Evolutionary conservation across 2,329 filamentous ascomycete genomes (phyloP).

Genomic region (Aspergillus nomiae): DNA sequence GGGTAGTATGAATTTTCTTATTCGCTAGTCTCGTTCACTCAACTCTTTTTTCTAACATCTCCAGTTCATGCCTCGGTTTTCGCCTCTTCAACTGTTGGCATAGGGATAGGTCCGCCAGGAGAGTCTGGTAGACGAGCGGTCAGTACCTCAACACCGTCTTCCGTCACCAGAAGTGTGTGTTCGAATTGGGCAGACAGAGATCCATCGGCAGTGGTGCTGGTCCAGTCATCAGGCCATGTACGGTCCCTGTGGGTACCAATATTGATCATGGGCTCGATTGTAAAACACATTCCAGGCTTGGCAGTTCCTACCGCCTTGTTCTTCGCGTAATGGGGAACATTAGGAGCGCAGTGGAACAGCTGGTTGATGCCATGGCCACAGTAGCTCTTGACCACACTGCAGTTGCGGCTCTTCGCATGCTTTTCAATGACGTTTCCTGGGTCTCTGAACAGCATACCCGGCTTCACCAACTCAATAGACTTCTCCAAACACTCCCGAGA

Average conservation of each 20-base stretch:
- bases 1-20: background rate
- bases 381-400: slow-evolving; percentile 92
- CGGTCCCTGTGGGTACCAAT: slow-evolving; percentile 87
- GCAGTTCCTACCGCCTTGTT: slow-evolving; percentile 96
- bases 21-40: background rate
- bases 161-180: slow-evolving; percentile 81
- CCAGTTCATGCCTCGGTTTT: slow-evolving; percentile 24
- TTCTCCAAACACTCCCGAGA: slow-evolving; percentile 87
- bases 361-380: slow-evolving; percentile 95
- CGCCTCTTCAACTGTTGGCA: slow-evolving; percentile 45
- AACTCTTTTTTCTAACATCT: background rate
- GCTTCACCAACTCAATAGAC: slow-evolving; percentile 89
- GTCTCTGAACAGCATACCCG: slow-evolving; percentile 87
- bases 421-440: slow-evolving; percentile 96
- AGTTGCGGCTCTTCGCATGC: slow-evolving; percentile 80
- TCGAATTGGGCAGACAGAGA: slow-evolving; percentile 93
- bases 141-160: slow-evolving; percentile 77
- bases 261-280: slow-evolving; percentile 98
- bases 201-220: slow-evolving; percentile 88
- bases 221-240: slow-evolving; percentile 99
- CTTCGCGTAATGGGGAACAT: slow-evolving; percentile 95
- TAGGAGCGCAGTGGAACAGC: slow-evolving; percentile 90
- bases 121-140: slow-evolving; percentile 73
- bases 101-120: slow-evolving; percentile 70
- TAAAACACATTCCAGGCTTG: slow-evolving; percentile 97